Conservation (phyloP, 441 rosid genomes). For the Croton setiger region DNA sequence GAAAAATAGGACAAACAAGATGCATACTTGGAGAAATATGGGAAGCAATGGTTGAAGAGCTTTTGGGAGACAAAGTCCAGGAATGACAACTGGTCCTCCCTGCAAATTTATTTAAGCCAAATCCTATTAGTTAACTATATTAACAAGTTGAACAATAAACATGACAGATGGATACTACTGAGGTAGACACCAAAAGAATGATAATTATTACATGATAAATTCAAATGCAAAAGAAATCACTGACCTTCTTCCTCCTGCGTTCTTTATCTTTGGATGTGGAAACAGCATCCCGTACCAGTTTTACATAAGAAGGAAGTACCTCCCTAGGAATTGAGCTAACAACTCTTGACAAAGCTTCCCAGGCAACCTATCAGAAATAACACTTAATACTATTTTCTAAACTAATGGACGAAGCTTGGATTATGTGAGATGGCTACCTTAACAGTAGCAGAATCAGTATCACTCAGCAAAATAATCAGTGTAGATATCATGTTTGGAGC, state of each 20-base stretch:
- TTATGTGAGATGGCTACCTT: conserved; percentile 41
- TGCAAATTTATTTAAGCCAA: conserved; percentile 36
- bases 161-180: neutral
- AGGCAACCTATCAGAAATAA: conserved; percentile 62
- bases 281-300: conserved; percentile 93
- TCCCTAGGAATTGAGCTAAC: conserved; percentile 94
- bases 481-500: conserved; percentile 94
- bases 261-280: conserved; percentile 97
- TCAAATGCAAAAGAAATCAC: conserved; percentile 11
- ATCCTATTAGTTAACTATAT: conserved; percentile 16
- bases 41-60: conserved; percentile 98
- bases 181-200: neutral
- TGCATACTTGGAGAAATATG: conserved; percentile 80
- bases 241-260: conserved; percentile 88
- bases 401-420: conserved; percentile 17
- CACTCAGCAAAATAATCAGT: conserved; percentile 88
- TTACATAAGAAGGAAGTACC: conserved; percentile 84
- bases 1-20: conserved; percentile 1
- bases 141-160: conserved; percentile 10
- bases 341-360: conserved; percentile 97
- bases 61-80: conserved; percentile 95
- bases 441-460: conserved; percentile 80
- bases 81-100: conserved; percentile 93
- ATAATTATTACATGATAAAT: neutral
- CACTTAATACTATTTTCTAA: conserved; percentile 26